phyloP scores from a whole-genome alignment of 805 yeast species.

The Metschnikowia arizonensis region DNA sequence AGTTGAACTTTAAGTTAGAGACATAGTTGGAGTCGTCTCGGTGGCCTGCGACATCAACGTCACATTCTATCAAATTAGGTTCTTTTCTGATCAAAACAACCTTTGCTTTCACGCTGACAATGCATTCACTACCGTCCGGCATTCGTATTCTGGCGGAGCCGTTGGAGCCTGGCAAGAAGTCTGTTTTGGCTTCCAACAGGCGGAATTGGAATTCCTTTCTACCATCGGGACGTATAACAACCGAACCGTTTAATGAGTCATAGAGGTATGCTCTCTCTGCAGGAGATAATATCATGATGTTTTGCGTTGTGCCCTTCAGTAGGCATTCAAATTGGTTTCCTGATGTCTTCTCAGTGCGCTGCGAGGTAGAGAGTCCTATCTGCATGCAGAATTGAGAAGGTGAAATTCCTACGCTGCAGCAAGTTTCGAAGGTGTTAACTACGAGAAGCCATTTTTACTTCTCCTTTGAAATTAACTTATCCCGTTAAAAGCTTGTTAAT shows the following conservation, averaged over 20 bases:
- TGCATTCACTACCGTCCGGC: constrained; percentile 89
- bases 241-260: constrained; percentile 58
- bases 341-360: constrained; percentile 5
- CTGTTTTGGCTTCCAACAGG: constrained; percentile 78
- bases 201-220: constrained; percentile 70
- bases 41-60: constrained; percentile 74
- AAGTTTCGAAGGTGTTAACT: background rate
- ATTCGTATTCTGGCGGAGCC: constrained; percentile 88
- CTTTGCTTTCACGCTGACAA: constrained; percentile 84
- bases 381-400: constrained; percentile 4
- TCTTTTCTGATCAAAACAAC: constrained; percentile 50
- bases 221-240: constrained; percentile 83
- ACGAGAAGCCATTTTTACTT: no score
- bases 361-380: background rate
- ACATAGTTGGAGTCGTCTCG: constrained; percentile 76
- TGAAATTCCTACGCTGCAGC: background rate
- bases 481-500: no score
- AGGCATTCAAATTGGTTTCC: background rate
- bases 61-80: constrained; percentile 60
- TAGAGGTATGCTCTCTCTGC: constrained; percentile 74
- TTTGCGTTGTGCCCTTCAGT: background rate
- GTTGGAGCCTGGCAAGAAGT: constrained; percentile 80
- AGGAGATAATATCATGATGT: constrained; percentile 60
- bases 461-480: no score
- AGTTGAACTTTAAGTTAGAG: constrained; percentile 55